phyloP scores from a whole-genome alignment of 2,329 filamentous ascomycete genomes.

The Exophiala sideris region DNA sequence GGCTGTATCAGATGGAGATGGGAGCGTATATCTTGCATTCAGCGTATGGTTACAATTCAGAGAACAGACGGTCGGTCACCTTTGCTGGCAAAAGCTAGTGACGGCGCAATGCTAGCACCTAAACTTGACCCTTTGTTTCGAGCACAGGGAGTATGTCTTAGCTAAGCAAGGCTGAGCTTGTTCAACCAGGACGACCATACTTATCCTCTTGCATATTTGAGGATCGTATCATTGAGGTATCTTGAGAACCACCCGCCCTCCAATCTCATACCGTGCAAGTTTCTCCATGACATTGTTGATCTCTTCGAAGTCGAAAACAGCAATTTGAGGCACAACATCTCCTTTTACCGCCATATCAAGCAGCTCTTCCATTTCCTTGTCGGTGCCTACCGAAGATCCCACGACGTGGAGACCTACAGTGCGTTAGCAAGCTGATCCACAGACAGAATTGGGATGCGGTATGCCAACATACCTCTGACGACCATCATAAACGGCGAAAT shows the following conservation, averaged over 20 bases:
- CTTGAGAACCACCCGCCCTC: conserved; percentile 44
- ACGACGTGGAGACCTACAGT: conserved; percentile 39
- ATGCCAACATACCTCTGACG: conserved; percentile 36
- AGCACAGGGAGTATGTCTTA: too few species aligned
- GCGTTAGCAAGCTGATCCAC: conserved; percentile 17
- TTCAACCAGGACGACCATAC: too few species aligned
- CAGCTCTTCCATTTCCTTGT: conserved; percentile 46
- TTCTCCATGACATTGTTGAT: conserved; percentile 38
- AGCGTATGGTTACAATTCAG: background rate
- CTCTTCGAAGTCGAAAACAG: conserved; percentile 44
- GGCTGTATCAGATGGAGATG: conserved; percentile 4
- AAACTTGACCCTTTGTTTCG: too few species aligned
- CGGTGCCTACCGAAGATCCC: conserved; percentile 46
- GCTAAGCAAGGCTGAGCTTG: too few species aligned
- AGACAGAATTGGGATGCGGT: background rate
- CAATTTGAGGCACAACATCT: conserved; percentile 38
- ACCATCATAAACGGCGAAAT: conserved; percentile 49
- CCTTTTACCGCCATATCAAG: conserved; percentile 43
- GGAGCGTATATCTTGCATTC: background rate
- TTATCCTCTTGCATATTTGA: too few species aligned
- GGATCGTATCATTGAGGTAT: conserved; percentile 23
- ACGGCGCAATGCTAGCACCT: too few species aligned
- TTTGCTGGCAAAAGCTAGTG: too few species aligned
- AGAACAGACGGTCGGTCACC: background rate
- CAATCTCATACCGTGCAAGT: conserved; percentile 40